phyloP scores from a whole-genome alignment of 1,284 basidiomycete genomes.

The Leccinum cinnamomeum region DNA sequence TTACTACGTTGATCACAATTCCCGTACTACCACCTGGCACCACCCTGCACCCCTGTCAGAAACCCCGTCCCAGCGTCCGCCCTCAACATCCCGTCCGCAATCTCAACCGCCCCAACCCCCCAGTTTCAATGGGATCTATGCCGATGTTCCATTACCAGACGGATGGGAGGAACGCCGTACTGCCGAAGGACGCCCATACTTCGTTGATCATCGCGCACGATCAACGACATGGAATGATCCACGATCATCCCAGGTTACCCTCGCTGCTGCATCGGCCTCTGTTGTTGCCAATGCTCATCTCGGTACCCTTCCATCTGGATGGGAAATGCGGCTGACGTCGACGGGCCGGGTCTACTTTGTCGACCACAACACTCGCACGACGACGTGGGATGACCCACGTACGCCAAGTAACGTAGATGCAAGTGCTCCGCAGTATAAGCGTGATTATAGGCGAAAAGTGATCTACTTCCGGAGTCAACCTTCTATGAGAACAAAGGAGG shows the following conservation, averaged over 20 bases:
- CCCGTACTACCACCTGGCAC: slow-evolving; percentile 94
- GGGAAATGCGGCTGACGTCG: slow-evolving; percentile 79
- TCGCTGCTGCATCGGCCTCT: slow-evolving; percentile 57
- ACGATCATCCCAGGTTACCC: slow-evolving; percentile 44
- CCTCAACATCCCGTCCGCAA: slow-evolving; percentile 8
- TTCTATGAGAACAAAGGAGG: slow-evolving; percentile 83
- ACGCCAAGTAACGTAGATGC: slow-evolving; percentile 74
- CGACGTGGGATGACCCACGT: slow-evolving; percentile 78
- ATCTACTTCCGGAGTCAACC: slow-evolving; percentile 99
- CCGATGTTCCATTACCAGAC: slow-evolving; percentile 82
- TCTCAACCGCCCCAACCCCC: slow-evolving; percentile 16
- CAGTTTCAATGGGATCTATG: slow-evolving; percentile 25
- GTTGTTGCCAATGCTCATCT: slow-evolving; percentile 86
- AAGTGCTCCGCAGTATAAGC: slow-evolving; percentile 99
- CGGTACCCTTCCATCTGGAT: slow-evolving; percentile 91
- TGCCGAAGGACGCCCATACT: slow-evolving; percentile 97
- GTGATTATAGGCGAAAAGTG: slow-evolving; percentile 97
- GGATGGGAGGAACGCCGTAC: slow-evolving; percentile 99
- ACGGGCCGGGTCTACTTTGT: slow-evolving; percentile 77
- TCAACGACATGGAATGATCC: slow-evolving; percentile 99
- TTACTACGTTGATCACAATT: slow-evolving; percentile 94
- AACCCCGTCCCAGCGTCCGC: slow-evolving; percentile 7
- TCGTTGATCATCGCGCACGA: slow-evolving; percentile 94
- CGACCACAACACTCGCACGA: slow-evolving; percentile 76
- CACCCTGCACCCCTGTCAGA: slow-evolving; percentile 48